phyloP scores from a whole-genome alignment of 306 rosid genomes.

The Morella rubra region DNA sequence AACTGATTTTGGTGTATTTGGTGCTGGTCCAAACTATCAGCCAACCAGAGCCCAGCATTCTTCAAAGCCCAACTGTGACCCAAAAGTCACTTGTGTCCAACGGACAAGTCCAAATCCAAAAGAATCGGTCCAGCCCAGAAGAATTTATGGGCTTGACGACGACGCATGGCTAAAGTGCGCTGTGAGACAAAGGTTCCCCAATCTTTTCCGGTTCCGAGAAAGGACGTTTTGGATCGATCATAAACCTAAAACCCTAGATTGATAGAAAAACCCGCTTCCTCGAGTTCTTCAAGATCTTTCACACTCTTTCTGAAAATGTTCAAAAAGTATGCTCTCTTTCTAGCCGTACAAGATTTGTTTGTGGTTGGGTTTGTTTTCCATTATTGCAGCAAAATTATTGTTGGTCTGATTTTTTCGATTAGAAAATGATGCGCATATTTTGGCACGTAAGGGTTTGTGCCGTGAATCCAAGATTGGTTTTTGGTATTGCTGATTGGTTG shows the following conservation, averaged over 20 bases:
- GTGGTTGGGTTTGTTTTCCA: not conserved
- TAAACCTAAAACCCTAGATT: not conserved
- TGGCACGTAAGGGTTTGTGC: too few species aligned
- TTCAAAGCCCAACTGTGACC: not conserved
- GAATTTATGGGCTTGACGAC: not conserved
- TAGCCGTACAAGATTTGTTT: not conserved
- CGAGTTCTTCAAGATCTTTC: not conserved
- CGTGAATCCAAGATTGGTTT: not conserved
- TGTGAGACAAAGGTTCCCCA: not conserved
- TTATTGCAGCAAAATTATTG: slow-evolving; percentile 1
- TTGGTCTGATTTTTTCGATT: slow-evolving; percentile 19
- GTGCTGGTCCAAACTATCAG: too few species aligned
- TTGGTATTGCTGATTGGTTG: too few species aligned
- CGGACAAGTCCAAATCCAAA: not conserved
- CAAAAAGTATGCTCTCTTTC: slow-evolving; percentile 32
- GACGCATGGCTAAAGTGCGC: slow-evolving; percentile 11
- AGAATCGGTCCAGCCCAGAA: not conserved
- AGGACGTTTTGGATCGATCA: slow-evolving; percentile 10
- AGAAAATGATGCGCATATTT: not conserved
- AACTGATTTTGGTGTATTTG: too few species aligned
- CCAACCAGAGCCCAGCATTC: not conserved
- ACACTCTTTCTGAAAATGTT: slow-evolving; percentile 27
- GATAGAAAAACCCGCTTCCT: not conserved
- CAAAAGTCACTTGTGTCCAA: not conserved
- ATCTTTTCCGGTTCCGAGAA: not conserved